These are phyloP conservation scores for Periconia sp. DNA, from an alignment of 2,329 filamentous ascomycete species.

Conservation along the genomic window DNA sequence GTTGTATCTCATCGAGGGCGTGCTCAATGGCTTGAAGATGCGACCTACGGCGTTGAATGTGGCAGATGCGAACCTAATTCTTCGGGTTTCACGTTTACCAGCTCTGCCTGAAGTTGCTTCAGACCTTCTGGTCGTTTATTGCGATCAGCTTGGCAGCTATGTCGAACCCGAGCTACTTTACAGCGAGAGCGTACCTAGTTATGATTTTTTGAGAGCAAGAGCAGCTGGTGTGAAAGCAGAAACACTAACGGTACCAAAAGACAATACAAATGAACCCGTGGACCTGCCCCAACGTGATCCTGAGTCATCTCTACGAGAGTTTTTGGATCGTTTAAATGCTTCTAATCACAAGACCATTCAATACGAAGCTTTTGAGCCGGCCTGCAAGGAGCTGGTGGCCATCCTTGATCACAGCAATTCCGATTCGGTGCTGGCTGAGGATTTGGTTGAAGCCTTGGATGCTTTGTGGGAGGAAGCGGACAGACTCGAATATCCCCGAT, in stretches of 20 bases:
- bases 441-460: constrained; percentile 28
- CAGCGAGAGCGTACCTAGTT: constrained; percentile 17
- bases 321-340: constrained; percentile 24
- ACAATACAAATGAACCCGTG: background rate
- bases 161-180: constrained; percentile 2
- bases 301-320: constrained; percentile 17
- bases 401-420: constrained; percentile 21
- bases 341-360: constrained; percentile 36
- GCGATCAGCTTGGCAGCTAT: constrained; percentile 27
- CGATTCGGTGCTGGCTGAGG: constrained; percentile 5
- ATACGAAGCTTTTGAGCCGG: constrained; percentile 26
- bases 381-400: constrained; percentile 23
- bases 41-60: constrained; percentile 13
- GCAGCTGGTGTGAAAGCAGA: constrained; percentile 7
- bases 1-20: constrained; percentile 47
- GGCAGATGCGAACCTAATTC: constrained; percentile 35
- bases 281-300: background rate
- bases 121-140: constrained; percentile 39
- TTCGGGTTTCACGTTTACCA: constrained; percentile 39
- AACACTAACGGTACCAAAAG: background rate
- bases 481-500: constrained; percentile 50
- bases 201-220: constrained; percentile 15
- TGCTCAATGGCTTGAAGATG: constrained; percentile 36
- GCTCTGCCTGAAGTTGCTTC: constrained; percentile 48
- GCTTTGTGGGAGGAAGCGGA: constrained; percentile 53